A percentile compares a stretch with the other conserved stretches of the same genome.
These are phyloP conservation scores for Phytophthora macrochlamydospora DNA, from an alignment of 352 stramenopile genomes.

Conservation along the genomic window DNA sequence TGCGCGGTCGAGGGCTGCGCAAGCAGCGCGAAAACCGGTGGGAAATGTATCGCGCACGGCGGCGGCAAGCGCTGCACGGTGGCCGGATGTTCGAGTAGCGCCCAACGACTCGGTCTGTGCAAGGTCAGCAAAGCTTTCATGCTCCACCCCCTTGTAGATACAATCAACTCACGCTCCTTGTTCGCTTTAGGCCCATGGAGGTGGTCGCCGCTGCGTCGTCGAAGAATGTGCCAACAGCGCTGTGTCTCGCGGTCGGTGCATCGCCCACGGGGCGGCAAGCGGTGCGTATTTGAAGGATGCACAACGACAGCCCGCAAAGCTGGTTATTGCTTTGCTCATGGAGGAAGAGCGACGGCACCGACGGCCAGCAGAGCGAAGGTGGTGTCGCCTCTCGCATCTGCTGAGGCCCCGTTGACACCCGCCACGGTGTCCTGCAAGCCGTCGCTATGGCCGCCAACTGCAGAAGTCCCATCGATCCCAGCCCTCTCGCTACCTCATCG, in stretches of 20 bases:
- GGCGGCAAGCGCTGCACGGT: constrained; percentile 85
- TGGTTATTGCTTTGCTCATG: constrained; percentile 85
- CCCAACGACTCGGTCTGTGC: constrained; percentile 81
- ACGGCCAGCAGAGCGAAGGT: constrained; percentile 22
- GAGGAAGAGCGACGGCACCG: constrained; percentile 40
- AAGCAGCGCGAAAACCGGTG: constrained; percentile 84
- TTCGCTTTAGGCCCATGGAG: constrained; percentile 57
- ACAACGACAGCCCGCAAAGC: constrained; percentile 81
- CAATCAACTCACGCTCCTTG: too few species aligned
- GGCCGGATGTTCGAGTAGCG: constrained; percentile 71
- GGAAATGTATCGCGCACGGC: constrained; percentile 82
- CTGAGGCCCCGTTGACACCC: constrained; percentile 9
- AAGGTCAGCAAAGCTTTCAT: constrained; percentile 30
- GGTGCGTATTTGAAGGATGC: constrained; percentile 75
- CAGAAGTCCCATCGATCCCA: constrained; percentile 31
- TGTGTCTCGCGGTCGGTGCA: constrained; percentile 85
- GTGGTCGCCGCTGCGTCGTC: constrained; percentile 75
- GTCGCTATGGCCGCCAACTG: constrained; percentile 12
- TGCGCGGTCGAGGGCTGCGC: constrained; percentile 76
- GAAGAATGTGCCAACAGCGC: constrained; percentile 73
- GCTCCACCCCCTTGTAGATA: too few species aligned
- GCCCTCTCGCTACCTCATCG: constrained; percentile 29
- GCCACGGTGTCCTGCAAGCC: constrained; percentile 13
- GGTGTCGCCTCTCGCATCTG: constrained; percentile 9
- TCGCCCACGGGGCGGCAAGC: constrained; percentile 85